phyloP scores from a whole-genome alignment of 1,284 basidiomycete genomes.

The Gymnopus androsaceus region DNA sequence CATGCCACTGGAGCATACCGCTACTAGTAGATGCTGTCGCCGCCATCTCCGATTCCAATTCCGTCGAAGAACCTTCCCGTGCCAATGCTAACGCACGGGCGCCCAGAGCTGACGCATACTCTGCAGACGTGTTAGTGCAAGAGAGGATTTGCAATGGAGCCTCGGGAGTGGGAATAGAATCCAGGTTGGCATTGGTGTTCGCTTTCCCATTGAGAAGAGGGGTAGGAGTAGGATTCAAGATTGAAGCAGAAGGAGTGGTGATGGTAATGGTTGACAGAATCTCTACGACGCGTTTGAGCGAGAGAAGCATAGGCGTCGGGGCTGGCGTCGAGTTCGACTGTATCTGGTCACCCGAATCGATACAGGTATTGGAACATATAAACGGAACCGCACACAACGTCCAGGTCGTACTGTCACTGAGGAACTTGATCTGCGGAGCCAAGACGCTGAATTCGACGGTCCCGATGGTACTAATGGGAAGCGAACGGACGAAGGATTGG shows the following conservation, averaged over 20 bases:
- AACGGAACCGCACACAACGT: slow-evolving; percentile 4
- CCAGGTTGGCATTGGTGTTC: too few relatives aligned
- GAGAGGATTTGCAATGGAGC: background rate
- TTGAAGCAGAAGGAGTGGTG: too few relatives aligned
- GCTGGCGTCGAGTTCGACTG: background rate
- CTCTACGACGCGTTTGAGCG: background rate
- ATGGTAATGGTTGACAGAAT: too few relatives aligned
- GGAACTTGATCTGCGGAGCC: background rate
- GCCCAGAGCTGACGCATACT: background rate
- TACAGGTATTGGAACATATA: background rate
- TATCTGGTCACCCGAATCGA: background rate
- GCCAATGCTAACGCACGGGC: background rate
- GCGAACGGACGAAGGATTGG: background rate
- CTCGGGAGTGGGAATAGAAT: too few relatives aligned
- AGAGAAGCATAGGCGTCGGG: background rate
- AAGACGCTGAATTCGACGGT: background rate
- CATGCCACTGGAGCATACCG: background rate
- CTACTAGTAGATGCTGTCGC: background rate
- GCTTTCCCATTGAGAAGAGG: too few relatives aligned
- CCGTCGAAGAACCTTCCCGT: background rate
- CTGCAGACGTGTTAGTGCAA: slow-evolving; percentile 2
- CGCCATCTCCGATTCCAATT: background rate
- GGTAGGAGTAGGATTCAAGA: too few relatives aligned
- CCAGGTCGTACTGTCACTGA: background rate
- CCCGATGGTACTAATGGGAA: background rate